These are phyloP conservation scores for Elaeis guineensis DNA, from an alignment of 176 grass and related monocot species.

Conservation along the genomic window DNA sequence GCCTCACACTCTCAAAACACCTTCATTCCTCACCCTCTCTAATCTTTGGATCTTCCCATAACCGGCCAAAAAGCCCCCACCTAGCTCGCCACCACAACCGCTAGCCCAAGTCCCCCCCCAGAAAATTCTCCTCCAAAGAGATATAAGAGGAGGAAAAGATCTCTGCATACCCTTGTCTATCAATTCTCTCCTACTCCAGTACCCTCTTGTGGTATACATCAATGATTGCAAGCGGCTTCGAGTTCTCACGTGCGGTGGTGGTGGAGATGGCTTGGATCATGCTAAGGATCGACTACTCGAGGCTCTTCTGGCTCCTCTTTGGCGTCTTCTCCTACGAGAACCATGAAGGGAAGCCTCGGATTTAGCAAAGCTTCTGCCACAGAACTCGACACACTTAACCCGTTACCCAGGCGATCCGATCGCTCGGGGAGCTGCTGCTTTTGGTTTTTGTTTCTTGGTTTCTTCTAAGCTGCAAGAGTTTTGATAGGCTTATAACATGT, in stretches of 20 bases:
- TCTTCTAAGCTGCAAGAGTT: background rate
- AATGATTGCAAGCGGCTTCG: conserved; percentile 33
- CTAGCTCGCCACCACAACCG: background rate
- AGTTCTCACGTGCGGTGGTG: conserved; percentile 18
- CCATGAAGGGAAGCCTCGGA: conserved; percentile 23
- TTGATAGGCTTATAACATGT: conserved; percentile 4
- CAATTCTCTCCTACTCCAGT: background rate
- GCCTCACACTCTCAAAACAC: background rate
- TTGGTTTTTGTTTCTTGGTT: conserved; percentile 5
- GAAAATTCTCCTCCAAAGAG: background rate
- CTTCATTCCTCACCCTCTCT: background rate
- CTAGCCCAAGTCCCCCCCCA: too few relatives aligned
- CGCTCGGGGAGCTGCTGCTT: background rate
- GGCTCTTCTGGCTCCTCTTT: conserved; percentile 52
- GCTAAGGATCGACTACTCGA: conserved; percentile 33
- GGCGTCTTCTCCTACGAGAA: conserved; percentile 32
- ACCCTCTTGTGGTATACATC: conserved; percentile 2
- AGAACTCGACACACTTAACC: too few relatives aligned
- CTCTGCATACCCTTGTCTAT: background rate
- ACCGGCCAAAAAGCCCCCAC: background rate
- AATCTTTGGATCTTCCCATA: background rate
- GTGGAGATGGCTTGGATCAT: conserved; percentile 45
- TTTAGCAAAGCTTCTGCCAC: conserved; percentile 19
- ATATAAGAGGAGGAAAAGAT: background rate
- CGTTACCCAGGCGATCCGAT: too few relatives aligned